Percentiles rank a stretch among this genome's conserved stretches.
Conservation (phyloP, 2,329 filamentous ascomycete genomes). For the Fusarium neocosmosporiellum region DNA sequence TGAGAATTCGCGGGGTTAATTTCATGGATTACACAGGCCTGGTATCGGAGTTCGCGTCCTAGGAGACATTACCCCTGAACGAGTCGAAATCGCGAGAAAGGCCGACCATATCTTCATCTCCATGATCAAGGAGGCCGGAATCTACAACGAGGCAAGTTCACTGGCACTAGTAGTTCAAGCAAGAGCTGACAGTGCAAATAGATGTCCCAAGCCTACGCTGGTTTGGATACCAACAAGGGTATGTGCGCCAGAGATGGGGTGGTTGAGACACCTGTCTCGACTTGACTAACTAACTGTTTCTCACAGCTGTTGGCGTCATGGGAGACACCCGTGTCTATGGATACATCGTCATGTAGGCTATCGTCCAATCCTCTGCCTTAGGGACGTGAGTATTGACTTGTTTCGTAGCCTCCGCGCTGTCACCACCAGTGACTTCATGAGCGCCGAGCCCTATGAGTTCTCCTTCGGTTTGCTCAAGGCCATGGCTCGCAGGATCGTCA, state of each 20-base stretch:
- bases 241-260: neutral
- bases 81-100: conserved; percentile 80
- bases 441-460: conserved; percentile 71
- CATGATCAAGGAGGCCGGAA: conserved; percentile 76
- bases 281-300: conserved; percentile 53
- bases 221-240: neutral
- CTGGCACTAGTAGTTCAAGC: no score
- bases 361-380: neutral
- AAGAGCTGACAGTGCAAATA: neutral
- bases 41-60: conserved; percentile 52
- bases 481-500: conserved; percentile 67
- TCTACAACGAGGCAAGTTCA: conserved; percentile 65
- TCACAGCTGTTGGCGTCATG: conserved; percentile 46
- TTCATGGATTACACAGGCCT: neutral
- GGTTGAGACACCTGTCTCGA: neutral
- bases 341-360: conserved; percentile 40
- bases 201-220: neutral
- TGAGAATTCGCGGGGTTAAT: neutral
- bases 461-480: conserved; percentile 48
- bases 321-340: conserved; percentile 15
- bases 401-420: conserved; percentile 34
- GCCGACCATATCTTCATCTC: conserved; percentile 83
- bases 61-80: conserved; percentile 84
- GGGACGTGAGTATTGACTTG: neutral
- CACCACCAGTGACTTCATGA: conserved; percentile 69